Evolutionary conservation across 1,284 basidiomycete species (phyloP).

Genomic region (Cutaneotrichosporon sp.): DNA sequence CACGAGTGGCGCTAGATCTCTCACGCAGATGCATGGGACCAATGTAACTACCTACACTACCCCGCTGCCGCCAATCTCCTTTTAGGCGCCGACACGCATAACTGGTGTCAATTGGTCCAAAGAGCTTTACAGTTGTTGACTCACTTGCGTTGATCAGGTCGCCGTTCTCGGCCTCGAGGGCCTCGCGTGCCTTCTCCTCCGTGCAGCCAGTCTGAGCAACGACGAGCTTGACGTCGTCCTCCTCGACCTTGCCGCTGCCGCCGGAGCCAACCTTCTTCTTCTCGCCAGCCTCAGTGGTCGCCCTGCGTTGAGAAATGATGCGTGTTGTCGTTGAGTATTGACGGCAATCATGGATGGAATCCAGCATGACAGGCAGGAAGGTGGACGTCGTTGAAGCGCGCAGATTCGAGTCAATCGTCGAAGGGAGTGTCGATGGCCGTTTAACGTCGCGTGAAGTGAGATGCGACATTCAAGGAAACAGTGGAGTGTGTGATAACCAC

Average conservation of each 20-base stretch:
- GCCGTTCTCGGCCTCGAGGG: conserved; percentile 82
- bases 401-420: too few relatives aligned
- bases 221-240: conserved; percentile 93
- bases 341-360: not conserved
- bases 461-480: too few relatives aligned
- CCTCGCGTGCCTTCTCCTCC: conserved; percentile 80
- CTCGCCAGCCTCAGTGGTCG: conserved; percentile 60
- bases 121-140: conserved; percentile 31
- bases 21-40: conserved; percentile 22
- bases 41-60: conserved; percentile 16
- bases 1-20: too few relatives aligned
- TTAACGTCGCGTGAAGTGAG: too few relatives aligned
- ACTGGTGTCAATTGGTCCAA: conserved; percentile 12
- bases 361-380: not conserved
- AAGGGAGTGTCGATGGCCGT: too few relatives aligned
- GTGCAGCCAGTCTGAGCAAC: conserved; percentile 76
- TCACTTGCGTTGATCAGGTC: conserved; percentile 91
- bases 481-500: too few relatives aligned
- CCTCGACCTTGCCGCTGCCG: conserved; percentile 66
- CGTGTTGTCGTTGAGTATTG: not conserved
- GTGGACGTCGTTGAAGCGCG: not conserved
- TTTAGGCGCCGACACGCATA: conserved; percentile 30
- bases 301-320: not conserved
- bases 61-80: not conserved
- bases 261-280: conserved; percentile 35